Evolutionary conservation across 2,329 filamentous ascomycete species (phyloP), one percentile per base, ranked within the genome.

Genomic region (Penicillium hesseltinei): DNA sequence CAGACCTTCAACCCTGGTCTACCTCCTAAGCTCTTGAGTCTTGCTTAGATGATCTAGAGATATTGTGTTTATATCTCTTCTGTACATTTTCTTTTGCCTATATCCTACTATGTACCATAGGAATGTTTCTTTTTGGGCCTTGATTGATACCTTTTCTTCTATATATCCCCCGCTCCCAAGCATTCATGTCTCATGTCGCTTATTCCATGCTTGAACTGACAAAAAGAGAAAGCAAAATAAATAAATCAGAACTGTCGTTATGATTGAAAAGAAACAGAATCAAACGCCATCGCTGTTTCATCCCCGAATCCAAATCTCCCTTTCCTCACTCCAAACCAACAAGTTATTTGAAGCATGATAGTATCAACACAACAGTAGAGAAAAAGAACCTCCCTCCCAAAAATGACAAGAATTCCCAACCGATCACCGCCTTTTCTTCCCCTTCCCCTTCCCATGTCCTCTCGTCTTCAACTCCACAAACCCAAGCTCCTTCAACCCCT

Each of bases 381-480:
- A 42, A 21, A 21, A 40, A 17, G 13, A 46, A 53, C 5, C 0
- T 3, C 31, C 11, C 31, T 10, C 29, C 29, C 9, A 29, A 11
- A 31, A 11, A 31, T 5, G 29, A 11, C 29, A 33, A 33, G 31
- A 33, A 33, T 15, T 5, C 5, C 15, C 11, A n/a, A 29, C 21
- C 9, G 10, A 44, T 65, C 60, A 59, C 25, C 33, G 51, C 52
- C 64, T 64, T 55, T 69, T 68, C 48, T 70, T 63, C n/a, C 66
- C 72, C 58, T 72, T 74, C 31, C 69, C 69, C 59, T 73, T 71
- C 31, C 66, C 66, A 56, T 73, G 71, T 3, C 72, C 73, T 33
- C 75, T 70, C 4, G 73, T 75, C 54, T 77, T 77, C 59, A 76
- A 66, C 54, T 78, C 76, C 43, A 70, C 67, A 51, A 76, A 74